Conservation (phyloP, 1,284 basidiomycete species). For the Microbotryomycetes sp. region DNA sequence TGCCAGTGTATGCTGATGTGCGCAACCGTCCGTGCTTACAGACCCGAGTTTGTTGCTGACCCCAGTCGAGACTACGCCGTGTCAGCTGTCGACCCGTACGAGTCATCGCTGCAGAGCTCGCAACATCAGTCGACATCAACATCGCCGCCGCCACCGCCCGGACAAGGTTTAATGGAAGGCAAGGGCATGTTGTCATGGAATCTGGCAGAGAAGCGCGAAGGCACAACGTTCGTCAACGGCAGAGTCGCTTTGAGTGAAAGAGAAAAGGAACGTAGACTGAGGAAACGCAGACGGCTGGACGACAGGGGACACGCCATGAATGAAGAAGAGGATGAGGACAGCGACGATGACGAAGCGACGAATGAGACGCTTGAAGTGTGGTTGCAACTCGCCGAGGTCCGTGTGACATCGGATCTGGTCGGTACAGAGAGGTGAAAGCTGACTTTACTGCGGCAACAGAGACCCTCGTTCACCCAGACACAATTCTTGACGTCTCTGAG, state of each 20-base stretch:
- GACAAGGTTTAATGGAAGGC: slow-evolving; percentile 29
- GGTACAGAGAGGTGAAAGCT: not conserved
- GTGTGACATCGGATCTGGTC: not conserved
- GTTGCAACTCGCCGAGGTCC: slow-evolving; percentile 32
- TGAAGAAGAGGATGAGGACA: not conserved
- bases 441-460: slow-evolving; percentile 1
- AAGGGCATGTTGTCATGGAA: slow-evolving; percentile 35
- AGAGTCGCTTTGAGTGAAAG: slow-evolving; percentile 5
- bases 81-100: slow-evolving; percentile 31
- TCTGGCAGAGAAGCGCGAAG: slow-evolving; percentile 32
- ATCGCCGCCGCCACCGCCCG: not conserved
- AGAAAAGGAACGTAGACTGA: not conserved
- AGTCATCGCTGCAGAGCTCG: slow-evolving; percentile 17
- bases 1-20: not conserved
- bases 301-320: not conserved
- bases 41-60: slow-evolving; percentile 31
- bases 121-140: not conserved
- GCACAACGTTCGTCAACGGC: slow-evolving; percentile 29
- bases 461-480: slow-evolving; percentile 29
- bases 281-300: slow-evolving; percentile 14
- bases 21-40: not conserved
- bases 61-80: slow-evolving; percentile 31
- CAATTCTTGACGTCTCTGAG: slow-evolving; percentile 30
- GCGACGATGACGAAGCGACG: slow-evolving; percentile 13
- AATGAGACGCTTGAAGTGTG: slow-evolving; percentile 32